A percentile compares a stretch with the other conserved stretches of the same genome.
Conservation (phyloP, 176 grass and related monocot species). For the Triticum monococcum region DNA sequence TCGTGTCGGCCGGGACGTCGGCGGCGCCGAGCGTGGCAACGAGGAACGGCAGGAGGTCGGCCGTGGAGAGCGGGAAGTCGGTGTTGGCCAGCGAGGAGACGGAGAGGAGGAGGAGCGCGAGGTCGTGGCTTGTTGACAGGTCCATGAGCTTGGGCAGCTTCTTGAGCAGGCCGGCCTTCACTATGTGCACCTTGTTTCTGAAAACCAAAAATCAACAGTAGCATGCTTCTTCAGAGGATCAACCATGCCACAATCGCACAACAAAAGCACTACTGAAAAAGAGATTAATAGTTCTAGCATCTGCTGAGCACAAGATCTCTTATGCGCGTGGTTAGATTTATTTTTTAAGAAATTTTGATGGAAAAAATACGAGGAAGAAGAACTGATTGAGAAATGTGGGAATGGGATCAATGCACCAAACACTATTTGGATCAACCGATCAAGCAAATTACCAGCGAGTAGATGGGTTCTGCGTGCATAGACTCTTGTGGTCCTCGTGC, state of each 20-base stretch:
- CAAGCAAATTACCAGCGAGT: background rate
- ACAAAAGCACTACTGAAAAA: too few relatives aligned
- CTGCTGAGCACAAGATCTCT: background rate
- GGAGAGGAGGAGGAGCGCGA: slow-evolving; percentile 59
- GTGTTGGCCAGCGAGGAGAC: slow-evolving; percentile 78
- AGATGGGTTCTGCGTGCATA: too few relatives aligned
- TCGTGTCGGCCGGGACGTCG: slow-evolving; percentile 31
- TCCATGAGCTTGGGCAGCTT: slow-evolving; percentile 53
- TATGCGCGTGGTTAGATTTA: background rate
- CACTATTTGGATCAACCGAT: background rate
- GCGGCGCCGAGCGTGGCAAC: slow-evolving; percentile 18
- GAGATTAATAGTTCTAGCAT: background rate
- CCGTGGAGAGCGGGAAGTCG: slow-evolving; percentile 52
- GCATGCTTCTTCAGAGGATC: background rate
- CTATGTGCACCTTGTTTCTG: slow-evolving; percentile 87
- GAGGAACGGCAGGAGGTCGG: slow-evolving; percentile 63
- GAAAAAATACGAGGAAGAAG: too few relatives aligned
- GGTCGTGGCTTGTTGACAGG: slow-evolving; percentile 32
- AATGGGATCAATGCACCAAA: background rate
- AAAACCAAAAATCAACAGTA: slow-evolving; percentile 9
- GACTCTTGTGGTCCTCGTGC: too few relatives aligned
- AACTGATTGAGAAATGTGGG: too few relatives aligned
- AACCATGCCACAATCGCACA: too few relatives aligned
- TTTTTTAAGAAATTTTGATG: background rate
- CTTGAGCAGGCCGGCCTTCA: slow-evolving; percentile 58